These are phyloP conservation scores for Aureobasidium mangrovei DNA, from an alignment of 2,329 filamentous ascomycete species.

Conservation along the genomic window DNA sequence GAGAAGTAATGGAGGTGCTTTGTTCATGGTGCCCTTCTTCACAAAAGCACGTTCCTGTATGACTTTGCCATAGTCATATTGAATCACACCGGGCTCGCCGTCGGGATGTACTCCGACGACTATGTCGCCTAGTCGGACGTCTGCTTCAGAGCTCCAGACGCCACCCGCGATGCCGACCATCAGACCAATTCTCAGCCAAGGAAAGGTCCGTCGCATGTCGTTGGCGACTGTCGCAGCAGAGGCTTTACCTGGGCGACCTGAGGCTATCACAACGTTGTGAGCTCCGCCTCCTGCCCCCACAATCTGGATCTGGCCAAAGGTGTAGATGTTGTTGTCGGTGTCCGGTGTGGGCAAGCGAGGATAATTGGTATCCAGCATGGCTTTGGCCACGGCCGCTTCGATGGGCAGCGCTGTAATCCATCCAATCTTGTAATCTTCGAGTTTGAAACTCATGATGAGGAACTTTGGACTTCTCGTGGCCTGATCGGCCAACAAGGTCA, in stretches of 20 bases:
- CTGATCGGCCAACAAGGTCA: no score
- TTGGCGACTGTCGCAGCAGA: constrained; percentile 17
- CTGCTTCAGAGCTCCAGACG: constrained; percentile 6
- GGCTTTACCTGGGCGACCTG: constrained; percentile 16
- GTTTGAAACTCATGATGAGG: not conserved
- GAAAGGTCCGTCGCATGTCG: constrained; percentile 16
- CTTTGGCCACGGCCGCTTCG: constrained; percentile 10
- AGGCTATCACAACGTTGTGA: constrained; percentile 17
- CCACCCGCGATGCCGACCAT: constrained; percentile 21
- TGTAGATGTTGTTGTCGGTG: not conserved
- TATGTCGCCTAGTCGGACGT: constrained; percentile 21
- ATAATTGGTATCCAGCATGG: constrained; percentile 14
- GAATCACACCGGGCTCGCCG: constrained; percentile 20
- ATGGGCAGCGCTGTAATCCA: constrained; percentile 14
- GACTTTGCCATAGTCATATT: constrained; percentile 21
- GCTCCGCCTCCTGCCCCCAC: not conserved
- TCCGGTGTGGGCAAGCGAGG: not conserved
- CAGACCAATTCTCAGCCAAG: constrained; percentile 2
- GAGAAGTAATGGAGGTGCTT: constrained; percentile 20
- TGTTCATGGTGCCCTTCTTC: constrained; percentile 16
- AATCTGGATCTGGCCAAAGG: not conserved
- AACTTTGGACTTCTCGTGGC: no score
- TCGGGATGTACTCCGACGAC: constrained; percentile 19
- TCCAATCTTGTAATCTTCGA: constrained; percentile 12
- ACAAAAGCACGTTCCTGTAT: constrained; percentile 1